These are phyloP conservation scores for Ophiocordyceps sinensis DNA, from an alignment of 2,329 filamentous ascomycete species.

Conservation along the genomic window DNA sequence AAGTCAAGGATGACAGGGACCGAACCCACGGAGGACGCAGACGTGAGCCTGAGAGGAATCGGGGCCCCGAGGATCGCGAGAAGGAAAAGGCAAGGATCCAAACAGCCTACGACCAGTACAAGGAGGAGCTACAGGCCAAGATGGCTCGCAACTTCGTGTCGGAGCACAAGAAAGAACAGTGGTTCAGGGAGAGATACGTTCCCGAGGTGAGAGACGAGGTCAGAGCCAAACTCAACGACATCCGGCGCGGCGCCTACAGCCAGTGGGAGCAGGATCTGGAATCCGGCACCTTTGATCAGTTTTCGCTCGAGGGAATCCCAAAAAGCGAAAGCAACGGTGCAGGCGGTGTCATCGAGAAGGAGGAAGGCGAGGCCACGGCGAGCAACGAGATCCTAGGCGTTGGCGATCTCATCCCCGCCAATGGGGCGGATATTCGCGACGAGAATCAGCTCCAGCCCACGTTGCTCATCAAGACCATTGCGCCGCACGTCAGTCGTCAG, in stretches of 20 bases:
- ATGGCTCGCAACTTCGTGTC: constrained; percentile 85
- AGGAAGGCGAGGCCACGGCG: constrained; percentile 86
- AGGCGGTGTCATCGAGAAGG: constrained; percentile 77
- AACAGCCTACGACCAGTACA: constrained; percentile 50
- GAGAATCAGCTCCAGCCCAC: constrained; percentile 82
- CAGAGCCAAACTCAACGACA: constrained; percentile 61
- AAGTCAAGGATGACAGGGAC: constrained; percentile 71
- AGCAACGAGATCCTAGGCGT: constrained; percentile 88
- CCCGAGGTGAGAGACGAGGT: constrained; percentile 66
- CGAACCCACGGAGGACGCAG: constrained; percentile 54
- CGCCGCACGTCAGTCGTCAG: constrained; percentile 83
- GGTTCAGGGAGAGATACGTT: constrained; percentile 93
- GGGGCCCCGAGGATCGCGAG: constrained; percentile 59
- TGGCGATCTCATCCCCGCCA: constrained; percentile 72
- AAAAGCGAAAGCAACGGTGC: constrained; percentile 84
- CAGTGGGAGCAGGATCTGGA: constrained; percentile 87
- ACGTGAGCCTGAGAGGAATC: constrained; percentile 46
- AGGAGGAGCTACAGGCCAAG: constrained; percentile 53
- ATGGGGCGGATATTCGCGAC: constrained; percentile 76
- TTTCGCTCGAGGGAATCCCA: constrained; percentile 83
- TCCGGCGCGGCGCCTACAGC: constrained; percentile 61
- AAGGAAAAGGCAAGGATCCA: constrained; percentile 71
- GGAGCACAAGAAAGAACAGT: constrained; percentile 89
- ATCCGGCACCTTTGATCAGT: constrained; percentile 78
- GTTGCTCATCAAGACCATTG: constrained; percentile 93